Conservation (phyloP, 768 basidiomycete species). For the Trametes cubensis region DNA sequence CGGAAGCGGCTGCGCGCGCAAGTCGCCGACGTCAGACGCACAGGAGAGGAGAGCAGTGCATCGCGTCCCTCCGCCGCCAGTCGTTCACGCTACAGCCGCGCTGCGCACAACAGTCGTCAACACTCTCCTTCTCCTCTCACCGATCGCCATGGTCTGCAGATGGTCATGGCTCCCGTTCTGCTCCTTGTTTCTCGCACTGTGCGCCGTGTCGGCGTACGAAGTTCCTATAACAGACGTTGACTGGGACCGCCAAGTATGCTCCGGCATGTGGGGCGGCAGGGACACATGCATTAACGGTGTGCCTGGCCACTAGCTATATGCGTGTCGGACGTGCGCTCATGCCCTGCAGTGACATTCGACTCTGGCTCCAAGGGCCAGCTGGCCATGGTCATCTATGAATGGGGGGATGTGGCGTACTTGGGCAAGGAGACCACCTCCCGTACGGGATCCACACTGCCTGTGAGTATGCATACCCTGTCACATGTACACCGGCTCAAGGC, state of each 20-base stretch:
- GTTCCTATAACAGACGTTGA: conserved; percentile 74
- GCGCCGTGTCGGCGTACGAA: conserved; percentile 53
- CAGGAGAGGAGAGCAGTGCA: conserved; percentile 8
- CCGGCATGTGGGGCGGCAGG: conserved; percentile 88
- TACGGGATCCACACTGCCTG: conserved; percentile 60
- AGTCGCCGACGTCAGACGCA: conserved; percentile 21
- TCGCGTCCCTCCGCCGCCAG: conserved; percentile 5
- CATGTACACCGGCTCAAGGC: conserved; percentile 16
- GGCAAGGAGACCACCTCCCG: conserved; percentile 68
- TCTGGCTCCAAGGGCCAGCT: conserved; percentile 79
- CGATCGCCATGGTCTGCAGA: conserved; percentile 28
- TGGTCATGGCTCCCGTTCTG: conserved; percentile 29
- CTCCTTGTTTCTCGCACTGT: conserved; percentile 39
- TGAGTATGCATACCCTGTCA: conserved; percentile 43
- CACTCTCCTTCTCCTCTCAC: conserved; percentile 23
- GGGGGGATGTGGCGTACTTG: conserved; percentile 83
- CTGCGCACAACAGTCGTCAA: conserved; percentile 29
- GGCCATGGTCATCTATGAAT: conserved; percentile 96
- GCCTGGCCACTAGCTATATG: conserved; percentile 24
- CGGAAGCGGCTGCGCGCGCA: conserved; percentile 16
- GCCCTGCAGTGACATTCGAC: conserved; percentile 72
- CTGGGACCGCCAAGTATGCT: conserved; percentile 88
- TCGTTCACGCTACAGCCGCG: conserved; percentile 14
- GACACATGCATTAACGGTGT: conserved; percentile 84
- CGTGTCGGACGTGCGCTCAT: conserved; percentile 25